Conservation (phyloP, 1,139 yeast genomes). For the Blastobotrys persicus region DNA sequence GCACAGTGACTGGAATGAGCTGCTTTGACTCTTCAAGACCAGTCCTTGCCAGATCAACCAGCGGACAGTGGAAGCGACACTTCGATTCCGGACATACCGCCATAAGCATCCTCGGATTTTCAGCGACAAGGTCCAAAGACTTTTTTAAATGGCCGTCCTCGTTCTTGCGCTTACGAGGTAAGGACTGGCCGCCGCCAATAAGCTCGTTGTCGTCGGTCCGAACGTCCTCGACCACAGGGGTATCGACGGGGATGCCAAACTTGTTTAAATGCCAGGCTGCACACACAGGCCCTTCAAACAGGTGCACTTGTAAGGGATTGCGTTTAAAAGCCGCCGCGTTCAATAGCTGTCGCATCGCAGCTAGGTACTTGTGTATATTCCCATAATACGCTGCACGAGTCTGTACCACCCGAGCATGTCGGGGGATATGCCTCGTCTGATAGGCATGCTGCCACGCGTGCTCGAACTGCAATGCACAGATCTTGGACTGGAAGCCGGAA, state of each 20-base stretch:
- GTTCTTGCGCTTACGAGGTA: slow-evolving; percentile 8
- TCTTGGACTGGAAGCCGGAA: slow-evolving; percentile 69
- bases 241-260: slow-evolving; percentile 19
- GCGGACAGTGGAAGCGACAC: slow-evolving; percentile 1
- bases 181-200: slow-evolving; percentile 23
- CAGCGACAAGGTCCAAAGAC: slow-evolving; percentile 2
- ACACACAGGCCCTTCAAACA: slow-evolving; percentile 27
- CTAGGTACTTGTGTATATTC: slow-evolving; percentile 51
- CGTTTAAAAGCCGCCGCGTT: slow-evolving; percentile 32
- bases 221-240: slow-evolving; percentile 19
- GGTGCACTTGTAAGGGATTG: slow-evolving; percentile 28
- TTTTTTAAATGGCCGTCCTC: slow-evolving; percentile 6
- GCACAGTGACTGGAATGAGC: slow-evolving; percentile 20
- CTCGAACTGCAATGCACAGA: slow-evolving; percentile 65
- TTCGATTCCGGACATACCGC: slow-evolving; percentile 12
- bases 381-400: slow-evolving; percentile 32
- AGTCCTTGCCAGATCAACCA: slow-evolving; percentile 17
- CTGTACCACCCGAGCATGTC: slow-evolving; percentile 28
- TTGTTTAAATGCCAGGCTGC: slow-evolving; percentile 30
- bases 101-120: slow-evolving; percentile 4
- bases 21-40: slow-evolving; percentile 12
- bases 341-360: slow-evolving; percentile 49
- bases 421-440: slow-evolving; percentile 57
- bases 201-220: slow-evolving; percentile 14
- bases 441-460: slow-evolving; percentile 79